Evolutionary conservation across 2,329 filamentous ascomycete species (phyloP).

Genomic region (Fusarium hainanense): DNA sequence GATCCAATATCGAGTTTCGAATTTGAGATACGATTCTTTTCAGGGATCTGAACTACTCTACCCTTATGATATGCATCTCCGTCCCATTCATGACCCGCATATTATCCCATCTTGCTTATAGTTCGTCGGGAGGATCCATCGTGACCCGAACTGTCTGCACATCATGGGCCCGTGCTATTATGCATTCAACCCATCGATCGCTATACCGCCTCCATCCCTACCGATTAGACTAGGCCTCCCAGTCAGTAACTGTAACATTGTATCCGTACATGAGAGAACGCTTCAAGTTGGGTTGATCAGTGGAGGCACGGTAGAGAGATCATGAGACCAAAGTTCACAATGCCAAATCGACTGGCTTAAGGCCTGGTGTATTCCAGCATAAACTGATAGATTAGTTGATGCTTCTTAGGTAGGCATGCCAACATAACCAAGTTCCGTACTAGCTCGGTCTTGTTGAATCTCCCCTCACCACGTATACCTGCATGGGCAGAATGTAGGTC

Average conservation of each 20-base stretch:
- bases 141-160: conserved; percentile 12
- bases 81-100: conserved; percentile 24
- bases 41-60: conserved; percentile 5
- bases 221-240: neutral
- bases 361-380: neutral
- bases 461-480: neutral
- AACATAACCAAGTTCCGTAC: neutral
- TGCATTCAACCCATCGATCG: conserved; percentile 4
- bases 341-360: neutral
- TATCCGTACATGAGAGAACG: neutral
- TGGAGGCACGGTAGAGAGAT: neutral
- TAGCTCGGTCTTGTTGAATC: neutral
- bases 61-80: conserved; percentile 17
- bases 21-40: neutral
- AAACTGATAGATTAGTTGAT: neutral
- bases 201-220: conserved; percentile 2
- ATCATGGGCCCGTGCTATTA: conserved; percentile 33
- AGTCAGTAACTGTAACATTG: neutral
- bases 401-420: neutral
- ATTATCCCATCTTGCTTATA: conserved; percentile 20
- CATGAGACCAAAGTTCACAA: neutral
- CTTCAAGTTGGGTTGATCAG: neutral
- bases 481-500: neutral
- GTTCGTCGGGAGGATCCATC: conserved; percentile 28
- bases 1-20: neutral